Evolutionary conservation across 371 early-diverging fungal genomes (phyloP).

Genomic region (Thermomucor indicae-seudaticae): DNA sequence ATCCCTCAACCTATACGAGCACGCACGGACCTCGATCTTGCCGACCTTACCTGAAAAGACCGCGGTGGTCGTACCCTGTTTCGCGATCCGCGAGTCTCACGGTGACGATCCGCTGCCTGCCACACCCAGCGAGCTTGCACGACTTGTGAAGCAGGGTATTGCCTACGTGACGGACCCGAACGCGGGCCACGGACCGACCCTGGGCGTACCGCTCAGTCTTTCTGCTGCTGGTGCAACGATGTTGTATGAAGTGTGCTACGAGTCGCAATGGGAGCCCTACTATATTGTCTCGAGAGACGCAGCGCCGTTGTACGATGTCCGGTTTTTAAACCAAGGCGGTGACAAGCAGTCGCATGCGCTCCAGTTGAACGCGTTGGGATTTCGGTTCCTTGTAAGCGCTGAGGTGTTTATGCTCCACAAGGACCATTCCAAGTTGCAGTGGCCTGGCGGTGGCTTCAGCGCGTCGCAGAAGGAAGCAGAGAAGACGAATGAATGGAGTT

Average conservation of each 20-base stretch:
- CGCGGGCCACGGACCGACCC: conserved; percentile 60
- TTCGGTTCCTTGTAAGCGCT: conserved; percentile 46
- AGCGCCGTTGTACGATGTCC: conserved; percentile 54
- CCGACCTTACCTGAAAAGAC: conserved; percentile 15
- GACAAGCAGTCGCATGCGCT: conserved; percentile 67
- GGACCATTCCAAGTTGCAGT: conserved; percentile 53
- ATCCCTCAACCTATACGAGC: conserved; percentile 33
- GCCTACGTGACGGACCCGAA: conserved; percentile 64
- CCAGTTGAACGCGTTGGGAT: conserved; percentile 55
- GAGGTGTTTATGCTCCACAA: conserved; percentile 56
- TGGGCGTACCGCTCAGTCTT: conserved; percentile 31
- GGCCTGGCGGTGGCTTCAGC: conserved; percentile 57
- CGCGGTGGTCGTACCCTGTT: conserved; percentile 57
- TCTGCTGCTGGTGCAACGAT: conserved; percentile 16
- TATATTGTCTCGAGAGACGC: conserved; percentile 45
- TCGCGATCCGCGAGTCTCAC: conserved; percentile 45
- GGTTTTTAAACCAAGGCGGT: conserved; percentile 64
- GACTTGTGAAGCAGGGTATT: conserved; percentile 30
- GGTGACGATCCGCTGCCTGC: conserved; percentile 27
- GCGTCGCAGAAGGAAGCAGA: conserved; percentile 34
- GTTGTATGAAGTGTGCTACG: conserved; percentile 61
- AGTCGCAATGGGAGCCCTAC: conserved; percentile 71
- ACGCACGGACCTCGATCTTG: conserved; percentile 23
- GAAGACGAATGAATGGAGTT: conserved; percentile 46
- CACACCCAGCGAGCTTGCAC: conserved; percentile 36